A percentile compares a stretch with the other conserved stretches of the same genome.
phyloP scores from a whole-genome alignment of 495 filamentous ascomycete genomes.

The Antarctomyces pellizariae region DNA sequence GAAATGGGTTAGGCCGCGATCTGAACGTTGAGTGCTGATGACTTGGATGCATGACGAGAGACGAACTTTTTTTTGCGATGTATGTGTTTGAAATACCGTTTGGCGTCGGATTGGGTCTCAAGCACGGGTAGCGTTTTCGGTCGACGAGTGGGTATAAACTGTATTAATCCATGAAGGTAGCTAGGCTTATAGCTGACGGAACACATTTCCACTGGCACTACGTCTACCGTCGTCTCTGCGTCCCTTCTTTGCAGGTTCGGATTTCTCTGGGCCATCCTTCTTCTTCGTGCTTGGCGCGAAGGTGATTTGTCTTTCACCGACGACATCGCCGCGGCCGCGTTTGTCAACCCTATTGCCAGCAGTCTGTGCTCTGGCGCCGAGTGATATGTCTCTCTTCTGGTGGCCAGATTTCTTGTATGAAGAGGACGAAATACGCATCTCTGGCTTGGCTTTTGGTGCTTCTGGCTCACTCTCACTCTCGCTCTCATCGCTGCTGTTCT shows the following conservation, averaged over 20 bases:
- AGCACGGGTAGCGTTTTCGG: background rate
- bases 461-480: conserved; percentile 18
- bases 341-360: conserved; percentile 22
- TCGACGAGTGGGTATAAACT: background rate
- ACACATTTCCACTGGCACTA: conserved; percentile 52
- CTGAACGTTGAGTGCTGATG: conserved; percentile 5
- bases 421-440: conserved; percentile 47
- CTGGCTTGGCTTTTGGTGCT: conserved; percentile 19
- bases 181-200: conserved; percentile 30
- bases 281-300: conserved; percentile 47
- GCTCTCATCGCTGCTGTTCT: conserved; percentile 12
- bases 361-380: conserved; percentile 41
- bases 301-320: conserved; percentile 69
- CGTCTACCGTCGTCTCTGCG: conserved; percentile 27
- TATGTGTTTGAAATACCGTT: conserved; percentile 2
- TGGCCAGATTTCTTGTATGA: conserved; percentile 32
- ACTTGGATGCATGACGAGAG: conserved; percentile 2
- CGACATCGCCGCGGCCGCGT: conserved; percentile 26
- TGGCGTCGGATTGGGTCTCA: conserved; percentile 5
- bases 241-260: conserved; percentile 16
- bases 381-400: conserved; percentile 31
- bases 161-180: background rate
- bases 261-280: conserved; percentile 19
- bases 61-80: conserved; percentile 1
- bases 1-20: conserved; percentile 7